These are phyloP conservation scores for Ogataea angusta DNA, from an alignment of 805 yeast species.

Conservation along the genomic window DNA sequence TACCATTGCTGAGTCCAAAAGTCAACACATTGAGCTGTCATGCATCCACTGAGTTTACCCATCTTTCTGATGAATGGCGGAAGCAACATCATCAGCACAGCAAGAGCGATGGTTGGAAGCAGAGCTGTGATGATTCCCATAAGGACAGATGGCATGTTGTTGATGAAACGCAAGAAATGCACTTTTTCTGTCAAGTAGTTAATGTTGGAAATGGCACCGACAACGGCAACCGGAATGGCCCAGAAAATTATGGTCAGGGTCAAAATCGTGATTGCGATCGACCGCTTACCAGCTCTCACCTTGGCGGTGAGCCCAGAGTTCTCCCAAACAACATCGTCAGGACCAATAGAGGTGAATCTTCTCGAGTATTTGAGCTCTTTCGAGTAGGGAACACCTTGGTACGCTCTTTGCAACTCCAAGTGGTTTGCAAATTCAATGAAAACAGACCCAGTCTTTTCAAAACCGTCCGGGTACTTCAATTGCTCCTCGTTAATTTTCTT, in stretches of 20 bases:
- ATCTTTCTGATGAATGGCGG: constrained; percentile 78
- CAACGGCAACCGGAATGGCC: constrained; percentile 98
- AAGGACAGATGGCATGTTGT: constrained; percentile 64
- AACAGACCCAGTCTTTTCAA: constrained; percentile 60
- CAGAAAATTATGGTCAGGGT: constrained; percentile 77
- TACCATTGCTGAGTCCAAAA: constrained; percentile 83
- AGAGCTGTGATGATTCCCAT: constrained; percentile 86
- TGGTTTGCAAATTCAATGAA: constrained; percentile 82
- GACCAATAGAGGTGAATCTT: constrained; percentile 61
- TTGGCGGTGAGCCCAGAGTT: constrained; percentile 59
- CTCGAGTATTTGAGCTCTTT: constrained; percentile 43
- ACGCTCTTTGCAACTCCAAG: constrained; percentile 84
- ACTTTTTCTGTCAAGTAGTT: constrained; percentile 67
- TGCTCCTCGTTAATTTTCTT: constrained; percentile 60
- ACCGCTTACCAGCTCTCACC: constrained; percentile 53
- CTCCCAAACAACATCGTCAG: constrained; percentile 83
- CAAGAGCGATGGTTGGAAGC: constrained; percentile 77
- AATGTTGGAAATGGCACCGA: constrained; percentile 89
- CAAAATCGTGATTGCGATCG: constrained; percentile 60
- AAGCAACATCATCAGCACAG: constrained; percentile 79
- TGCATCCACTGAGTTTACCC: constrained; percentile 72
- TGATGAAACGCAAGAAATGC: constrained; percentile 71
- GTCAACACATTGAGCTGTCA: constrained; percentile 72
- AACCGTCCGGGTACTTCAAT: constrained; percentile 43
- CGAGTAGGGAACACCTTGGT: constrained; percentile 69